These are phyloP conservation scores for Citrus australasica DNA, from an alignment of 345 rosid genomes.

Conservation along the genomic window DNA sequence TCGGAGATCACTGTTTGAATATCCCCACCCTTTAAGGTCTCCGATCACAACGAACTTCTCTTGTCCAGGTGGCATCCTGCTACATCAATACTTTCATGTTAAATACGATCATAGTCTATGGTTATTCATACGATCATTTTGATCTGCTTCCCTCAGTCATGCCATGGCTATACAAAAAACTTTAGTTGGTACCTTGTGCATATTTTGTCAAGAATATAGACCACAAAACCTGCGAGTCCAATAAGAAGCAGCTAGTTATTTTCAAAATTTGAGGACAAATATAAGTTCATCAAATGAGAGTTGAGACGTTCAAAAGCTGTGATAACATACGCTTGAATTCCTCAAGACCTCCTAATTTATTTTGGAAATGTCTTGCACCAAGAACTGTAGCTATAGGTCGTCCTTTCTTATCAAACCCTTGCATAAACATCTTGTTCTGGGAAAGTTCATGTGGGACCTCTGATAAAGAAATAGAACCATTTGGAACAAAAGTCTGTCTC, in stretches of 20 bases:
- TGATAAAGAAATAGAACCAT: constrained; percentile 26
- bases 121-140: neutral
- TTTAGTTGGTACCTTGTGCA: constrained; percentile 29
- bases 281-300: neutral
- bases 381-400: constrained; percentile 29
- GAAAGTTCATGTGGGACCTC: constrained; percentile 28
- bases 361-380: constrained; percentile 36
- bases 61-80: constrained; percentile 38
- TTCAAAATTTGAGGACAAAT: too few relatives aligned
- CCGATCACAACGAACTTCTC: constrained; percentile 42
- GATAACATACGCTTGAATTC: constrained; percentile 44
- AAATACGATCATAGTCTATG: neutral
- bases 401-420: constrained; percentile 45
- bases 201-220: constrained; percentile 27
- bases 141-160: neutral
- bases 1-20: constrained; percentile 42
- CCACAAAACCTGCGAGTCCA: constrained; percentile 31
- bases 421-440: constrained; percentile 47
- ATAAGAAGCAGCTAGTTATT: neutral
- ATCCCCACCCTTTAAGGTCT: constrained; percentile 55
- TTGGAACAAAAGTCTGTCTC: constrained; percentile 38
- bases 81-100: neutral
- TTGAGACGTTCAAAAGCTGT: too few relatives aligned
- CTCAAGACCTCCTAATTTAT: constrained; percentile 24
- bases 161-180: neutral